phyloP scores from a whole-genome alignment of 495 filamentous ascomycete genomes.

The Hypoxylon crocopeplum region DNA sequence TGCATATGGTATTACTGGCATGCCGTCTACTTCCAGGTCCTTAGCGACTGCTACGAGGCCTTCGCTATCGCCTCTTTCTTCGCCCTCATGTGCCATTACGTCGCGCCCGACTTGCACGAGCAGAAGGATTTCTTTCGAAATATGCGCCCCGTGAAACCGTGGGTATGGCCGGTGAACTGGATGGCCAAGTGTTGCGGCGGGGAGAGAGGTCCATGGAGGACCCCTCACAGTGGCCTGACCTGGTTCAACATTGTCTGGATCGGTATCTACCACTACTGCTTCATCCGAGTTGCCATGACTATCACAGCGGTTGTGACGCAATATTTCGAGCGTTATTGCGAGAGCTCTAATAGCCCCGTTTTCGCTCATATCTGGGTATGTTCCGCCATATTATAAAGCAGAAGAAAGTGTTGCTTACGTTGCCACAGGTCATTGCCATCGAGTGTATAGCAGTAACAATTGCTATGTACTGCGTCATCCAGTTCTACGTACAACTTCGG shows the following conservation, averaged over 20 bases:
- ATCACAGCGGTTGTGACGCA: slow-evolving; percentile 78
- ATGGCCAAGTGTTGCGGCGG: slow-evolving; percentile 72
- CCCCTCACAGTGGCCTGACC: slow-evolving; percentile 82
- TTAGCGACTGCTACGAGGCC: slow-evolving; percentile 89
- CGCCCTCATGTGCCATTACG: slow-evolving; percentile 83
- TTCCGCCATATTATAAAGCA: slow-evolving; percentile 13
- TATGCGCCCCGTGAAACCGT: slow-evolving; percentile 66
- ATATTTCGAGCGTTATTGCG: slow-evolving; percentile 73
- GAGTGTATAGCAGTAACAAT: slow-evolving; percentile 78
- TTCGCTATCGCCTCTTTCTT: slow-evolving; percentile 94
- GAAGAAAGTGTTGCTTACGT: slow-evolving; percentile 14
- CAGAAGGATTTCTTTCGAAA: slow-evolving; percentile 89
- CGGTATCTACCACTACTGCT: slow-evolving; percentile 88
- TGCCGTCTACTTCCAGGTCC: slow-evolving; percentile 80
- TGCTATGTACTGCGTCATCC: slow-evolving; percentile 91
- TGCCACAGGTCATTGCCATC: slow-evolving; percentile 65
- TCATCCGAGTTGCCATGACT: slow-evolving; percentile 85
- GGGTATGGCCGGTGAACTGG: slow-evolving; percentile 79
- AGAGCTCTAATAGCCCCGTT: slow-evolving; percentile 74
- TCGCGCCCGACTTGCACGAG: slow-evolving; percentile 77
- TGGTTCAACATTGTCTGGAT: slow-evolving; percentile 96
- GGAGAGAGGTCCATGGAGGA: slow-evolving; percentile 70
- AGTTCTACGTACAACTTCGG: slow-evolving; percentile 84
- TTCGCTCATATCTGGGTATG: slow-evolving; percentile 87
- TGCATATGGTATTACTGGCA: slow-evolving; percentile 79